phyloP scores from a whole-genome alignment of 129 eudicot genomes.

The Sambucus nigra region DNA sequence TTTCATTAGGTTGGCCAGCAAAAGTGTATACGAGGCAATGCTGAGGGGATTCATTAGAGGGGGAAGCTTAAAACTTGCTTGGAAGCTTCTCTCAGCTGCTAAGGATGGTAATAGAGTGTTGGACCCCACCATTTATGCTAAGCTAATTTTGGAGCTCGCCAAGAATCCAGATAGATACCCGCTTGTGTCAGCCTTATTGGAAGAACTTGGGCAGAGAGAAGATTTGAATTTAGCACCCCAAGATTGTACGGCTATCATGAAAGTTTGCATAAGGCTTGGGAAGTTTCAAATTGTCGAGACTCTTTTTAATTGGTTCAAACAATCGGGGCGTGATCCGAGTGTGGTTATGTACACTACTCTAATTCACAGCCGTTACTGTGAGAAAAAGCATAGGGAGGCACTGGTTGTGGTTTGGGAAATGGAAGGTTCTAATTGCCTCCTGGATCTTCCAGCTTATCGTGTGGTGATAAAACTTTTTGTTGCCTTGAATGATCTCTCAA shows the following conservation, averaged over 20 bases:
- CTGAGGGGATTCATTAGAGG: constrained; percentile 66
- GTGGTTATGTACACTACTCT: constrained; percentile 85
- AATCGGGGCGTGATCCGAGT: constrained; percentile 40
- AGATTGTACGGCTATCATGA: constrained; percentile 79
- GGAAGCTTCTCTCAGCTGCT: constrained; percentile 61
- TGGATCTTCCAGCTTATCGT: constrained; percentile 85
- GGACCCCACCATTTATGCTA: constrained; percentile 57
- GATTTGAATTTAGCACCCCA: constrained; percentile 46
- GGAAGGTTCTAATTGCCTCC: constrained; percentile 51
- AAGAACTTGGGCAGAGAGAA: constrained; percentile 65
- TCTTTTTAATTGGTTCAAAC: constrained; percentile 58
- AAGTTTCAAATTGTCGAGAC: constrained; percentile 65
- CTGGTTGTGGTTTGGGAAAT: constrained; percentile 83
- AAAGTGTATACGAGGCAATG: constrained; percentile 60
- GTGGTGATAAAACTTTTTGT: constrained; percentile 70
- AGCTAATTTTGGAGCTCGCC: constrained; percentile 60
- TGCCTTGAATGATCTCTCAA: constrained; percentile 64
- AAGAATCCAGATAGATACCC: constrained; percentile 50
- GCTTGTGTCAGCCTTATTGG: constrained; percentile 43
- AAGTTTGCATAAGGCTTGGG: constrained; percentile 53
- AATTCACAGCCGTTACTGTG: constrained; percentile 47
- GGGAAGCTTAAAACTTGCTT: constrained; percentile 58
- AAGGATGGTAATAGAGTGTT: constrained; percentile 37
- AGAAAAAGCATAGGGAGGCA: constrained; percentile 54
- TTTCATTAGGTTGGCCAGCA: constrained; percentile 43